Evolutionary conservation across 805 yeast species (phyloP), one percentile per base, ranked within the genome.

Genomic region (Kluyveromyces siamensis): DNA sequence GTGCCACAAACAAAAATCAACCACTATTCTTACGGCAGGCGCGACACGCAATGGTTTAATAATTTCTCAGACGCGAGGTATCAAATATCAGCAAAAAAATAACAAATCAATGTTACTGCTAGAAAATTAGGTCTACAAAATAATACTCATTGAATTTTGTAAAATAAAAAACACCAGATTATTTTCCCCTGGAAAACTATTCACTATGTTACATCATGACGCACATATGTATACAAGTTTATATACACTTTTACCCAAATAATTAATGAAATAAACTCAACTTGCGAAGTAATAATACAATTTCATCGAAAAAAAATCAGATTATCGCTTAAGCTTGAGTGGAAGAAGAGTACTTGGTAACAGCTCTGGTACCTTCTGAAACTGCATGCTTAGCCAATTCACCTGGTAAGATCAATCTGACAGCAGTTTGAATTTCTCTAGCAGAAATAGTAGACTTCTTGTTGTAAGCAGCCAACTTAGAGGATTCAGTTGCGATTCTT

Each of bases 381-480:
- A 89, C 96, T 67, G 97, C 96, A 76, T 90, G 97, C 81, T 89
- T 89, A 62, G 96, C 96, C 71, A 90, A 81, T 79, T 90, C 97
- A 82, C 97, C 97, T 62, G 98, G 98, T 65, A 90, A 83, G 74
- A 90, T 89, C 68, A 90, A 83, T 82, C 96, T 87, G 60, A 90
- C 97, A 62, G 98, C 97, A 63, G 97, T 90, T 80, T 90, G 97
- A 66, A 90, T 90, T 79, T 90, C 97, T 79, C 97, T 88, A 54
- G 97, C 95, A 60, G 96, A 88, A 68, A 91, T 90, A 63, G 98
- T 90, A 52, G 96, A 87, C 77, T 89, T 90, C 81, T 89, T 89
- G 87, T 90, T 90, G 85, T 90, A 90, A 68, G 96, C 96, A 75
- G 97, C 97, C 66, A 91, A 83, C 77, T 90, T 91, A 60, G 97